A percentile compares a stretch with the other conserved stretches of the same genome.
Evolutionary conservation across 129 eudicot genomes (phyloP).

Genomic region (Chrysanthemum makinoi): DNA sequence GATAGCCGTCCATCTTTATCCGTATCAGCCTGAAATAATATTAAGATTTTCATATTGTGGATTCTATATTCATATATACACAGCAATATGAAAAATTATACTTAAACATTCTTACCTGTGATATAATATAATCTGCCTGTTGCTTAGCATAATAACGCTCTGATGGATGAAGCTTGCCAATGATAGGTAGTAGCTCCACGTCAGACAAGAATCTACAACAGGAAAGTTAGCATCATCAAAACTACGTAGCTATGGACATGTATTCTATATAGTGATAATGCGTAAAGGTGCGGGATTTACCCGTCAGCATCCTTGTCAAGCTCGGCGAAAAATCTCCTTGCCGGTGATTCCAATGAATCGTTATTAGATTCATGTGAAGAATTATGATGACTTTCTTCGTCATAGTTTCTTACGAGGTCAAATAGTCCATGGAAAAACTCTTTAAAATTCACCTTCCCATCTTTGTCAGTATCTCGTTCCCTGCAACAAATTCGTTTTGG

Average conservation of each 20-base stretch:
- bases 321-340: conserved; percentile 72
- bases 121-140: conserved; percentile 88
- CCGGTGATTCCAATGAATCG: conserved; percentile 66
- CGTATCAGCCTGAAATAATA: conserved; percentile 60
- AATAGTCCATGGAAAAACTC: conserved; percentile 94
- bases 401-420: conserved; percentile 83
- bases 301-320: conserved; percentile 96
- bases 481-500: conserved; percentile 33
- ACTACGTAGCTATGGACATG: neutral
- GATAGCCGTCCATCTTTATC: conserved; percentile 78
- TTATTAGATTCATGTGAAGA: conserved; percentile 44
- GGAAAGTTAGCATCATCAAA: neutral
- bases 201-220: conserved; percentile 66
- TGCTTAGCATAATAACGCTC: conserved; percentile 98
- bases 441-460: conserved; percentile 81
- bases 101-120: conserved; percentile 52
- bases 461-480: conserved; percentile 93
- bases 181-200: conserved; percentile 75
- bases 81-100: too few relatives aligned
- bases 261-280: neutral
- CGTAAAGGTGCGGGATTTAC: conserved; percentile 31
- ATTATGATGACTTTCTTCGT: conserved; percentile 56
- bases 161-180: conserved; percentile 90
- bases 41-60: too few relatives aligned
- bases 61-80: too few relatives aligned